Conservation (phyloP, 305 asterid genomes). For the Rubia tinctorum region DNA sequence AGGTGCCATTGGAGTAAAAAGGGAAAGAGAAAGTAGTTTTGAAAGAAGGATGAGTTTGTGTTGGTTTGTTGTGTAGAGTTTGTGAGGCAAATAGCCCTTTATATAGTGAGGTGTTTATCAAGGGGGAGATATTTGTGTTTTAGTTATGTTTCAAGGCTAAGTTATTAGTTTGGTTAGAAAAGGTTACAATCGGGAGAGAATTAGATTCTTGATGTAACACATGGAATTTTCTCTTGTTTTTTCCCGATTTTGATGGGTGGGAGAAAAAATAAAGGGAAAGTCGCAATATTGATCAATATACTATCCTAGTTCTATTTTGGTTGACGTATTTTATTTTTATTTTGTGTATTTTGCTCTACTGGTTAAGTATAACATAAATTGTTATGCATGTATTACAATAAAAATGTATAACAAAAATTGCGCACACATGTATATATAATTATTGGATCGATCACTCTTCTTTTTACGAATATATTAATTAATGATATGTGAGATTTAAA, state of each 20-base stretch:
- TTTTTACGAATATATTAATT: too few relatives aligned
- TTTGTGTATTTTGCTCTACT: too few relatives aligned
- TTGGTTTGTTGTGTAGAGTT: background rate
- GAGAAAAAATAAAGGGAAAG: background rate
- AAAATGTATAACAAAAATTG: too few relatives aligned
- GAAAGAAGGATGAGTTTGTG: background rate
- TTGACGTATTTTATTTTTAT: too few relatives aligned
- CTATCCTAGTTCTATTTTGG: too few relatives aligned
- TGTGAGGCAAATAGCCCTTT: background rate
- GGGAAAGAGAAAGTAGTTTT: background rate
- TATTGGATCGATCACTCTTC: too few relatives aligned
- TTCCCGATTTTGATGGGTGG: background rate
- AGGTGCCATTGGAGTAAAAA: constrained; percentile 4
- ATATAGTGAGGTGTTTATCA: background rate
- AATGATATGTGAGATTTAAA: too few relatives aligned
- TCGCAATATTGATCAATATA: background rate
- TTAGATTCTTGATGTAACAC: background rate
- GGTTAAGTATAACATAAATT: too few relatives aligned
- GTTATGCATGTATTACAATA: too few relatives aligned
- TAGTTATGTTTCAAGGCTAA: background rate
- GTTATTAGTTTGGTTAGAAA: background rate
- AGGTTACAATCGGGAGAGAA: background rate
- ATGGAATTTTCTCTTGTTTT: background rate
- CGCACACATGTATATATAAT: too few relatives aligned
- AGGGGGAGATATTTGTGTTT: background rate